phyloP scores from a whole-genome alignment of 345 rosid genomes.

The Luvunga scandens region DNA sequence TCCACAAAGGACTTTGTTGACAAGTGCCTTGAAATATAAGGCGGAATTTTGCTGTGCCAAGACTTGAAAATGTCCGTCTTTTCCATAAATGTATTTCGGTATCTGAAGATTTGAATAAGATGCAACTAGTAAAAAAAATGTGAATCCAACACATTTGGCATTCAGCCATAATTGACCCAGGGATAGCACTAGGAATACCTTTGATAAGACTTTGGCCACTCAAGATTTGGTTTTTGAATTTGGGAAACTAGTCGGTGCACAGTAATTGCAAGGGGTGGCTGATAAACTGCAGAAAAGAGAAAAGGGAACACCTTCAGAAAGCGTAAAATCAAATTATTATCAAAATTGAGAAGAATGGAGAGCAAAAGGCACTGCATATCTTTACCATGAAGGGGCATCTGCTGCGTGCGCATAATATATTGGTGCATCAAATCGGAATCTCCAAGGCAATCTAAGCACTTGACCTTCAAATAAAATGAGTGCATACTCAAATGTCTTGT shows the following conservation, averaged over 20 bases:
- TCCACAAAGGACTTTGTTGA: slow-evolving; percentile 65
- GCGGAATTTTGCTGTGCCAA: slow-evolving; percentile 78
- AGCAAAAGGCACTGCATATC: neutral
- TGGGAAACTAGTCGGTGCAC: slow-evolving; percentile 72
- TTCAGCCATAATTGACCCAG: neutral
- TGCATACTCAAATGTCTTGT: slow-evolving; percentile 20
- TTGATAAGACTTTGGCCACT: slow-evolving; percentile 90
- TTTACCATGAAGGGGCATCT: slow-evolving; percentile 73
- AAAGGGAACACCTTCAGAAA: neutral
- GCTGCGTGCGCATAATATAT: slow-evolving; percentile 65
- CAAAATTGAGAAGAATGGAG: neutral
- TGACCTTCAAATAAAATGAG: slow-evolving; percentile 46
- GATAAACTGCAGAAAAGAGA: slow-evolving; percentile 56
- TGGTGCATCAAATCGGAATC: slow-evolving; percentile 68
- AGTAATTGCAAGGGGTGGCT: slow-evolving; percentile 57
- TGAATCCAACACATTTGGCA: slow-evolving; percentile 7
- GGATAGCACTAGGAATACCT: slow-evolving; percentile 46
- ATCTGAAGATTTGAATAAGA: slow-evolving; percentile 47
- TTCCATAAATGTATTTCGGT: slow-evolving; percentile 59
- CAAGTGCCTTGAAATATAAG: slow-evolving; percentile 78
- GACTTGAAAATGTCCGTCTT: slow-evolving; percentile 59
- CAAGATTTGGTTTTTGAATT: slow-evolving; percentile 74
- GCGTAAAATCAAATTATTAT: neutral
- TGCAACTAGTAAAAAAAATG: slow-evolving; percentile 18
- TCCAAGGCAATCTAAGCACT: slow-evolving; percentile 72